phyloP scores from a whole-genome alignment of 2,329 filamentous ascomycete genomes.

The Phoma sp. region DNA sequence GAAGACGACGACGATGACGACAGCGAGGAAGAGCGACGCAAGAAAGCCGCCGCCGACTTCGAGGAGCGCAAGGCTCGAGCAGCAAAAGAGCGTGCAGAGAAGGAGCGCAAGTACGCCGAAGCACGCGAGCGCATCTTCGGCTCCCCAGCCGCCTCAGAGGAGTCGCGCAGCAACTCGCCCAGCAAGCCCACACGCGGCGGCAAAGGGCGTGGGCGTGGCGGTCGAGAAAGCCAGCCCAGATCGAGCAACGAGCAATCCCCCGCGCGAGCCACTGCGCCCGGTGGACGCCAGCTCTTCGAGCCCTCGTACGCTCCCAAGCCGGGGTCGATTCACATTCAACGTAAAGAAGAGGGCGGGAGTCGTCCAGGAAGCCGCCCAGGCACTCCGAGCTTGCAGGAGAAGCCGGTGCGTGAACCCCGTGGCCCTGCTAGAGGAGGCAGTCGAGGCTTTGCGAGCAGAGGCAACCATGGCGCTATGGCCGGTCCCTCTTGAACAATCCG shows the following conservation, averaged over 20 bases:
- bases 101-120: slow-evolving; percentile 88
- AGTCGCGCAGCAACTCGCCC: slow-evolving; percentile 44
- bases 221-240: slow-evolving; percentile 47
- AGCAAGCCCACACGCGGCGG: slow-evolving; percentile 38
- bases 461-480: slow-evolving; percentile 37
- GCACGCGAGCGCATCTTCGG: slow-evolving; percentile 87
- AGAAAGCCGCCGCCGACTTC: slow-evolving; percentile 68
- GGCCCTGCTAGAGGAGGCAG: slow-evolving; percentile 79
- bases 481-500: background rate
- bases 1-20: slow-evolving; percentile 61
- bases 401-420: slow-evolving; percentile 74
- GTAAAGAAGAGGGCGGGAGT: slow-evolving; percentile 51
- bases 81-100: slow-evolving; percentile 82
- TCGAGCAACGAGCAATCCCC: slow-evolving; percentile 47
- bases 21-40: slow-evolving; percentile 66
- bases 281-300: slow-evolving; percentile 73
- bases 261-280: slow-evolving; percentile 30
- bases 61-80: slow-evolving; percentile 81
- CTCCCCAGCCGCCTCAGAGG: slow-evolving; percentile 51
- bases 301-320: slow-evolving; percentile 73
- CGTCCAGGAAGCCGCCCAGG: slow-evolving; percentile 56
- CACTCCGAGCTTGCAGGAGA: slow-evolving; percentile 67
- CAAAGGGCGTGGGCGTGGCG: slow-evolving; percentile 47
- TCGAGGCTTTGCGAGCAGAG: slow-evolving; percentile 74
- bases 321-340: slow-evolving; percentile 57